A percentile compares a stretch with the other conserved stretches of the same genome.
phyloP scores from a whole-genome alignment of 2,329 filamentous ascomycete genomes.

The Plenodomus lindquistii region DNA sequence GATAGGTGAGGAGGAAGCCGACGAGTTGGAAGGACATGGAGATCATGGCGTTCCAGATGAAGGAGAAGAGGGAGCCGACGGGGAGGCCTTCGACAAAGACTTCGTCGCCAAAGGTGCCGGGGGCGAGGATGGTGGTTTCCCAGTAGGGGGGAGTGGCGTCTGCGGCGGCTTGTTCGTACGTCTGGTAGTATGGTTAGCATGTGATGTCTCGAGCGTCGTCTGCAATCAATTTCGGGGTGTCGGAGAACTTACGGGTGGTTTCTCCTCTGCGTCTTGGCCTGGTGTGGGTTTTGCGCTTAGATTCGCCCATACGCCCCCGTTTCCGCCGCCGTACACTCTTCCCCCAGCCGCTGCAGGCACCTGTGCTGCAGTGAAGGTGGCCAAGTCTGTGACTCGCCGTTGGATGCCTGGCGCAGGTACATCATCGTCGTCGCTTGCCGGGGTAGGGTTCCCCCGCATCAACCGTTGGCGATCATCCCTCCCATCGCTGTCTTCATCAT shows the following conservation, averaged over 20 bases:
- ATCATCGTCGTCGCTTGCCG: constrained; percentile 19
- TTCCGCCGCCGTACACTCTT: constrained; percentile 71
- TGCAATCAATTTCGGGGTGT: not conserved
- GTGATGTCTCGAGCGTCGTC: no score
- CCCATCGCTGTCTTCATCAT: constrained; percentile 66
- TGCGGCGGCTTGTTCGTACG: constrained; percentile 96
- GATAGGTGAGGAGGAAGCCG: constrained; percentile 96
- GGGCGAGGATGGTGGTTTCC: constrained; percentile 97
- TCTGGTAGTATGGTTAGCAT: constrained; percentile 59
- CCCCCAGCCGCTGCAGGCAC: constrained; percentile 42
- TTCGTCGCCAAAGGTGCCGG: constrained; percentile 88
- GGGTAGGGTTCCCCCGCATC: constrained; percentile 66
- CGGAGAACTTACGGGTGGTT: constrained; percentile 76
- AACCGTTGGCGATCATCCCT: constrained; percentile 83
- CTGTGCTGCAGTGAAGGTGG: constrained; percentile 51
- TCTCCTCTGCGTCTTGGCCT: constrained; percentile 81
- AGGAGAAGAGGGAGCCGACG: constrained; percentile 83
- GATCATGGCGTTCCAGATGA: constrained; percentile 90
- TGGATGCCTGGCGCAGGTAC: constrained; percentile 45
- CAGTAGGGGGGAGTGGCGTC: constrained; percentile 97
- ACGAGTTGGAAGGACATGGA: constrained; percentile 97
- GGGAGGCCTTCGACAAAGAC: constrained; percentile 97
- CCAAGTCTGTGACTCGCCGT: constrained; percentile 58
- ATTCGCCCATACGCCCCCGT: constrained; percentile 96
- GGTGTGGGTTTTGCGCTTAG: constrained; percentile 86